A percentile compares a stretch with the other conserved stretches of the same genome.
These are phyloP conservation scores for Trichoderma citrinoviride DNA, from an alignment of 2,329 filamentous ascomycete genomes.

Conservation along the genomic window DNA sequence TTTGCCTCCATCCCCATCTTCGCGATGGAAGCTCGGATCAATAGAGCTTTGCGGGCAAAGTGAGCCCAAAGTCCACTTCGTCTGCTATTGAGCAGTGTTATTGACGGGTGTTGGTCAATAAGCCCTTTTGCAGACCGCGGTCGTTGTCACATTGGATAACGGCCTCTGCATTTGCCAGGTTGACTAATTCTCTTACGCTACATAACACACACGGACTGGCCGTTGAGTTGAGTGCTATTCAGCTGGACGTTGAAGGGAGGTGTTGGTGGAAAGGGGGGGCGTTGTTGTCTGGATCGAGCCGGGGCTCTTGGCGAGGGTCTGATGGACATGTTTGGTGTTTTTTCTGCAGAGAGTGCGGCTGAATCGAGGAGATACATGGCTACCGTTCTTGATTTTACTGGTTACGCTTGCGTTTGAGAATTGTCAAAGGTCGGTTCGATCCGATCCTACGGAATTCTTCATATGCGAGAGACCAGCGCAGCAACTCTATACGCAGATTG, in stretches of 20 bases:
- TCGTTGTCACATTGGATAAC: too few relatives aligned
- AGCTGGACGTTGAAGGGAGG: background rate
- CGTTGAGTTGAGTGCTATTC: background rate
- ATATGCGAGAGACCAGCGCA: background rate
- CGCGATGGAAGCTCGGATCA: constrained; percentile 5
- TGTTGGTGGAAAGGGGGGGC: background rate
- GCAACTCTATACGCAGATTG: background rate
- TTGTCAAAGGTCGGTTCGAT: too few relatives aligned
- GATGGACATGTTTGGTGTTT: background rate
- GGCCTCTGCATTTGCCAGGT: background rate
- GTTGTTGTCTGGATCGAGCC: background rate
- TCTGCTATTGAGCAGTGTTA: constrained; percentile 14
- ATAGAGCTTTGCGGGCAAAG: background rate
- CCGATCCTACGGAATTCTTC: too few relatives aligned
- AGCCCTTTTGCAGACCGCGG: background rate
- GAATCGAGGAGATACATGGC: background rate
- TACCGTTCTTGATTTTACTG: background rate
- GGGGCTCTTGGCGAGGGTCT: background rate
- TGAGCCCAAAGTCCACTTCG: background rate
- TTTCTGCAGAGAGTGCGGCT: background rate
- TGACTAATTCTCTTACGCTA: background rate
- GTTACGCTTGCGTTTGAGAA: too few relatives aligned
- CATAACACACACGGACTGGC: background rate
- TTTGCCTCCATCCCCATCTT: background rate
- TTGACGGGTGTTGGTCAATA: constrained; percentile 17